phyloP scores from a whole-genome alignment of 805 yeast species.

The Maudiozyma barnettii region DNA sequence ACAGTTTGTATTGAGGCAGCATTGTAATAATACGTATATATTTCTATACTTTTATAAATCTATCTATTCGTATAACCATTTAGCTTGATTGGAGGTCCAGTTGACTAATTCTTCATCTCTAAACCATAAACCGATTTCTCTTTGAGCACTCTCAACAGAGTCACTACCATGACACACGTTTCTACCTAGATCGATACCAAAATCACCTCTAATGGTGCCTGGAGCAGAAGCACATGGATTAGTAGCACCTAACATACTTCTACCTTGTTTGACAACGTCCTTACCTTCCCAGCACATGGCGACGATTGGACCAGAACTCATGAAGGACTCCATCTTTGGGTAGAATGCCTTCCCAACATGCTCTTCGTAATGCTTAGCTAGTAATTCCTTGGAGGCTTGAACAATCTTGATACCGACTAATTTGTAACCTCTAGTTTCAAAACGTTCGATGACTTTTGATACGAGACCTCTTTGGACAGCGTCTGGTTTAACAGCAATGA shows the following conservation, averaged over 20 bases:
- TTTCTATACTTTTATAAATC: background rate
- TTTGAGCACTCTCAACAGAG: constrained; percentile 94
- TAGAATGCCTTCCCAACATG: constrained; percentile 94
- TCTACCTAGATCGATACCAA: constrained; percentile 97
- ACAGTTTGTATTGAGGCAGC: no score
- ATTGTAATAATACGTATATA: background rate
- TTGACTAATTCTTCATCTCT: constrained; percentile 90
- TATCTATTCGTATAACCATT: constrained; percentile 83
- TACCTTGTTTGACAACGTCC: constrained; percentile 98
- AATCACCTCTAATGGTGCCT: constrained; percentile 99
- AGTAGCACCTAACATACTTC: constrained; percentile 96
- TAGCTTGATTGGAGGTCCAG: constrained; percentile 76
- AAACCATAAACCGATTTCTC: constrained; percentile 97
- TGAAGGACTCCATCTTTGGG: constrained; percentile 92
- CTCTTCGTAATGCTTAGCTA: constrained; percentile 93
- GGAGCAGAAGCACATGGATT: constrained; percentile 96
- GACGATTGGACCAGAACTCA: constrained; percentile 96
- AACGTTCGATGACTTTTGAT: constrained; percentile 81
- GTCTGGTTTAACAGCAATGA: constrained; percentile 94
- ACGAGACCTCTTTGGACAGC: constrained; percentile 99
- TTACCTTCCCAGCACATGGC: constrained; percentile 99
- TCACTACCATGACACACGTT: constrained; percentile 99
- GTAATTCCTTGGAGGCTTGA: constrained; percentile 74
- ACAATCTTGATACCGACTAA: constrained; percentile 91
- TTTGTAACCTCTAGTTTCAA: constrained; percentile 96